Percentiles rank a stretch among this genome's conserved stretches.
phyloP scores from a whole-genome alignment of 2,329 filamentous ascomycete genomes.

The Macrophomina tecta region DNA sequence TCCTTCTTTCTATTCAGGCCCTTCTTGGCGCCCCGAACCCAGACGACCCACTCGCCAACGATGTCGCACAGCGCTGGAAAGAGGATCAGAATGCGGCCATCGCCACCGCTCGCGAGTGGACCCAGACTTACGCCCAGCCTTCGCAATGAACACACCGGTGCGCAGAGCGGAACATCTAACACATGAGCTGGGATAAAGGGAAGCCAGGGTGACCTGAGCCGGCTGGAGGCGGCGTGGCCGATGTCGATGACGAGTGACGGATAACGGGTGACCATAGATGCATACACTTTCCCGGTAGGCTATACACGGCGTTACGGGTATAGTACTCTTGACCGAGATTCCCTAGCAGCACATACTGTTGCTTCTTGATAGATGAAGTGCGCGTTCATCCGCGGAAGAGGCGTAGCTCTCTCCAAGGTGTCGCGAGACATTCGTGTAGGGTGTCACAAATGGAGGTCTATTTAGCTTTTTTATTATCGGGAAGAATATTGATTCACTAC shows the following conservation, averaged over 20 bases:
- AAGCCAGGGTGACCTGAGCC: not conserved
- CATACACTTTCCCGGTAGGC: constrained; percentile 23
- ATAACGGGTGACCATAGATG: constrained; percentile 25
- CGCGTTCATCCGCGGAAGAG: not conserved
- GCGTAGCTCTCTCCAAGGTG: not conserved
- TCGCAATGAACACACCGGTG: constrained; percentile 25
- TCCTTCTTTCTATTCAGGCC: constrained; percentile 97
- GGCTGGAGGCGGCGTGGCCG: not conserved
- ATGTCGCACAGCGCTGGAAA: constrained; percentile 98
- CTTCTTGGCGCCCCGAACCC: constrained; percentile 95
- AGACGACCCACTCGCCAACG: constrained; percentile 96
- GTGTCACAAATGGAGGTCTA: constrained; percentile 8
- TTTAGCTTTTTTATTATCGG: not conserved
- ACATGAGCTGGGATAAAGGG: not conserved
- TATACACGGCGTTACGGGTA: constrained; percentile 25
- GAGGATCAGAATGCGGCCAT: constrained; percentile 93
- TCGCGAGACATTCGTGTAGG: not conserved
- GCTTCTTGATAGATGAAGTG: constrained; percentile 20
- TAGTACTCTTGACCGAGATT: constrained; percentile 14
- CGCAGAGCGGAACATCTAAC: not conserved
- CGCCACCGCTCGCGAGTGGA: constrained; percentile 91
- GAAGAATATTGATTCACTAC: not conserved
- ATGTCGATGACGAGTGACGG: constrained; percentile 24
- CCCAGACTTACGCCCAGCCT: constrained; percentile 72
- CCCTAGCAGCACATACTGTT: not conserved